phyloP scores from a whole-genome alignment of 345 rosid species.

The Mallotus nudiflorus region DNA sequence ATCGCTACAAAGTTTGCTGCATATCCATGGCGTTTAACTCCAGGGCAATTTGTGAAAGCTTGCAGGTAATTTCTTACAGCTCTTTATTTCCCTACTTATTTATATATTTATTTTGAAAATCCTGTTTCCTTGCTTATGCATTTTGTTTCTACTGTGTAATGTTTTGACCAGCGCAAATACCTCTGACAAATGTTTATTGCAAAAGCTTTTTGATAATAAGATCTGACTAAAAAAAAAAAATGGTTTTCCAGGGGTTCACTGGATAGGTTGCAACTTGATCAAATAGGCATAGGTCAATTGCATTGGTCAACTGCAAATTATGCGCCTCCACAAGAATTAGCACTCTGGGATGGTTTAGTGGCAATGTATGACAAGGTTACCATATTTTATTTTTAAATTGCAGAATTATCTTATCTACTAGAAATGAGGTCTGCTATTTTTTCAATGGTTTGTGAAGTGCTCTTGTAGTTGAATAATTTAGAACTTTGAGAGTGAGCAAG shows the following conservation, averaged over 20 bases:
- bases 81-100: neutral
- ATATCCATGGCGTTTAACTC: slow-evolving; percentile 89
- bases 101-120: neutral
- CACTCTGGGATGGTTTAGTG: slow-evolving; percentile 85
- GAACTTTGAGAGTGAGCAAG: no score
- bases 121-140: no score
- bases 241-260: slow-evolving; percentile 60
- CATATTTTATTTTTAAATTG: slow-evolving; percentile 13
- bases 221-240: neutral
- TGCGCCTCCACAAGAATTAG: slow-evolving; percentile 74
- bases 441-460: neutral
- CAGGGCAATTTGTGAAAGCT: slow-evolving; percentile 87
- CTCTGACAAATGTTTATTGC: neutral
- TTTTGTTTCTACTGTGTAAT: neutral
- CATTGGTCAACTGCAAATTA: slow-evolving; percentile 97
- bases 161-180: neutral
- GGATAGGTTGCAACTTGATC: slow-evolving; percentile 70
- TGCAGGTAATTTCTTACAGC: slow-evolving; percentile 54
- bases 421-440: slow-evolving; percentile 10
- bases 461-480: no score
- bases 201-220: neutral
- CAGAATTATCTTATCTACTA: neutral
- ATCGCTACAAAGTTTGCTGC: slow-evolving; percentile 97
- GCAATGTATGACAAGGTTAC: slow-evolving; percentile 90
- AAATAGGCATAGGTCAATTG: slow-evolving; percentile 83